A percentile compares a stretch with the other conserved stretches of the same genome.
Evolutionary conservation across 495 filamentous ascomycete genomes (phyloP).

Genomic region (Chaetomidium leptoderma): DNA sequence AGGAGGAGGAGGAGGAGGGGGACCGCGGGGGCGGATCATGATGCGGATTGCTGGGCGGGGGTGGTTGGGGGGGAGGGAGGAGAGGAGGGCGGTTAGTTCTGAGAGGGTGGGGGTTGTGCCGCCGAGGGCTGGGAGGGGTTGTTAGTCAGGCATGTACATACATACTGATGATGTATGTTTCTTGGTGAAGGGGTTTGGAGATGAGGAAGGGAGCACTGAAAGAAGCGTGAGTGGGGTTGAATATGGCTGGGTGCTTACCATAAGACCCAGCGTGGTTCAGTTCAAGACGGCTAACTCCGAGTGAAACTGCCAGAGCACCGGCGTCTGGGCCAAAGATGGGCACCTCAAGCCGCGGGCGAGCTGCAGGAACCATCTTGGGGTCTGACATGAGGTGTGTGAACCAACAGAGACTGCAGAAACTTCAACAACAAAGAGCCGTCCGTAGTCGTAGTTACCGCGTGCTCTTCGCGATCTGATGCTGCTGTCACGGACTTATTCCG

Average conservation of each 20-base stretch:
- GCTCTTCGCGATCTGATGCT: too few species aligned
- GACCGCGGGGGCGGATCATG: slow-evolving; percentile 46
- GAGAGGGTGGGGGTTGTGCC: slow-evolving; percentile 36
- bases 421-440: neutral
- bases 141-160: too few species aligned
- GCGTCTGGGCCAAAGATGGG: slow-evolving; percentile 38
- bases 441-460: neutral
- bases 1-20: slow-evolving; percentile 9
- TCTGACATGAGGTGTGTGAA: neutral
- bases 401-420: neutral
- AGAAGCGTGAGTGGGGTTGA: too few species aligned
- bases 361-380: neutral
- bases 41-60: slow-evolving; percentile 31
- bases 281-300: slow-evolving; percentile 38
- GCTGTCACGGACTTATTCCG: neutral
- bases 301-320: slow-evolving; percentile 22
- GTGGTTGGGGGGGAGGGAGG: slow-evolving; percentile 1
- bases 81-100: slow-evolving; percentile 19
- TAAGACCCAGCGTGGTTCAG: slow-evolving; percentile 42
- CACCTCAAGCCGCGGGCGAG: slow-evolving; percentile 31
- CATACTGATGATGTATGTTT: neutral
- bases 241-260: slow-evolving; percentile 16
- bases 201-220: neutral
- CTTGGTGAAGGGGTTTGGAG: neutral
- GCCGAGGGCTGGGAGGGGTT: slow-evolving; percentile 22